phyloP scores from a whole-genome alignment of 257 asterid species.

The Petunia axillaris region DNA sequence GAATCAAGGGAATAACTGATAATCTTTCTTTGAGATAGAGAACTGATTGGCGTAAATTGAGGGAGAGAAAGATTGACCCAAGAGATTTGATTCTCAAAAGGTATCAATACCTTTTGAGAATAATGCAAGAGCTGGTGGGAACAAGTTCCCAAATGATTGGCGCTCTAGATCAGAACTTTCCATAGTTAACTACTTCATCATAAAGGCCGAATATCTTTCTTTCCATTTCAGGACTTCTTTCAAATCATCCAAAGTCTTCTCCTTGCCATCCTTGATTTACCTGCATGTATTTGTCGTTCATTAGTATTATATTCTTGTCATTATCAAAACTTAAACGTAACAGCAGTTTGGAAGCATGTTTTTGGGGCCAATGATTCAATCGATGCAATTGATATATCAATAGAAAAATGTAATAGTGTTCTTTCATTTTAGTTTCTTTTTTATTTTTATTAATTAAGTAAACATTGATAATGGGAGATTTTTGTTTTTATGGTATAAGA shows the following conservation, averaged over 20 bases:
- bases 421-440: background rate
- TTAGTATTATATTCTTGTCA: conserved; percentile 22
- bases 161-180: too few species aligned
- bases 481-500: background rate
- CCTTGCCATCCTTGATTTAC: background rate
- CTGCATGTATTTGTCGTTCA: background rate
- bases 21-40: too few species aligned
- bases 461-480: conserved; percentile 23
- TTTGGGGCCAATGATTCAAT: conserved; percentile 74
- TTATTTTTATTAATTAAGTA: background rate
- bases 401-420: conserved; percentile 72
- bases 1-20: too few species aligned
- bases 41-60: too few species aligned
- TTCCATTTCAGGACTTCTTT: too few species aligned
- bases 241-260: background rate
- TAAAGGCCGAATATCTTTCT: too few species aligned
- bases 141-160: too few species aligned
- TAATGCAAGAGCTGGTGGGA: too few species aligned
- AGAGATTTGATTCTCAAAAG: too few species aligned
- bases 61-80: too few species aligned
- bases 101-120: too few species aligned
- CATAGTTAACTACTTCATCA: too few species aligned
- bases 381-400: conserved; percentile 75
- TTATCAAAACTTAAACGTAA: conserved; percentile 36
- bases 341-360: conserved; percentile 84